Base-by-base conservation (phyloP, 768 basidiomycete species). In the Termitomyces heimii region DNA sequence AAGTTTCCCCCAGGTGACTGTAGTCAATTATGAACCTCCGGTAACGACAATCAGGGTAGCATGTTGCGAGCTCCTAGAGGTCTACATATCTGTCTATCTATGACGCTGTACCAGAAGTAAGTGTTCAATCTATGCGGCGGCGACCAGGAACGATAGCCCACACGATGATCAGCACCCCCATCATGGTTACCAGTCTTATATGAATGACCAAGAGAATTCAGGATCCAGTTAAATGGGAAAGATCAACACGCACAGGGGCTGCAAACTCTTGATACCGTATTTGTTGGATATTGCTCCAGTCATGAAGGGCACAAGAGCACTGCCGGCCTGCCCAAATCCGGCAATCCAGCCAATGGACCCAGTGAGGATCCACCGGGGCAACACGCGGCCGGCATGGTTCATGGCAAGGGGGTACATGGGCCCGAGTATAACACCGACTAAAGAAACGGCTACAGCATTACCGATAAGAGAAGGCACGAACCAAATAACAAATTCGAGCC, bases 401-500 rank as follows among this genome's bases (percentile, higher is more conserved):
- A 93, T 84, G 13, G 82, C 76, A 44, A 88, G 79, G 1, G 86
- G 87, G 63, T 86, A 90, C 73, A 90, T 82, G 2, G 88, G 88
- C 1, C 88, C 89, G 14, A 92, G 73, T 24, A 89, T 69, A 13
- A 89, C 50, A n/a, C 88, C 89, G 18, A 89, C 70, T 44, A 89
- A 60, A 1, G 85, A 77, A 12, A 89, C 76, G 0, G 83, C 82
- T 6, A 89, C 74, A 3, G 80, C 88, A 61, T 81, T 77, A 2
- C 80, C 85, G 10, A 87, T 71, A 18, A 89, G 71, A 4, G 82
- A 84, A 18, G 84, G 84, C 0, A 84, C 80, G 22, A 84, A 74
- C 88, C 89, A 92, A 39, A 91, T 73, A 3, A 84, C 63, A 22
- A 84, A 54, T 62, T 84, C 76, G 34, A 85, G 72, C 13, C 78